Evolutionary conservation across 768 basidiomycete species (phyloP).

Genomic region (Glaciozyma martinii): DNA sequence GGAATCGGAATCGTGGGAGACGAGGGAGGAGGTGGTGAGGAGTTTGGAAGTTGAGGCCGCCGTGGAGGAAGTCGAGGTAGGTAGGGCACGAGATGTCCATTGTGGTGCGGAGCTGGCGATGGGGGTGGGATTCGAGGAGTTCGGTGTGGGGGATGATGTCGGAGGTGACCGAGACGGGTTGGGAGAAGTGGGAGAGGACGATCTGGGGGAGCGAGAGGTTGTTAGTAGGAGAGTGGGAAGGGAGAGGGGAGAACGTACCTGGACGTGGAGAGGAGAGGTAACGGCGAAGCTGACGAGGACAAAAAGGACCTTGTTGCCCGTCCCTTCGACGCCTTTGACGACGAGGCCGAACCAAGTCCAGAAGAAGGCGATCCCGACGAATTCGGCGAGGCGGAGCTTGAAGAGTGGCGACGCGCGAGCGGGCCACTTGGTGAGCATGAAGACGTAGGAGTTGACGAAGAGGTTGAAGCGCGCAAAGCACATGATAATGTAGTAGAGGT

Average conservation of each 20-base stretch:
- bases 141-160: slow-evolving; percentile 53
- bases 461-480: slow-evolving; percentile 90
- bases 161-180: slow-evolving; percentile 27
- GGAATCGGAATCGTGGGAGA: slow-evolving; percentile 84
- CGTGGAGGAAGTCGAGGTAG: slow-evolving; percentile 79
- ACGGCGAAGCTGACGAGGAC: slow-evolving; percentile 73
- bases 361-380: slow-evolving; percentile 67
- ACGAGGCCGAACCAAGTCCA: slow-evolving; percentile 77
- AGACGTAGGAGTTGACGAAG: slow-evolving; percentile 74
- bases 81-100: slow-evolving; percentile 85
- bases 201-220: slow-evolving; percentile 46
- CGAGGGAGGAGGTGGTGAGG: slow-evolving; percentile 88
- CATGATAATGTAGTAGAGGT: slow-evolving; percentile 84
- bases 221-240: slow-evolving; percentile 39
- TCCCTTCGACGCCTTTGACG: slow-evolving; percentile 60
- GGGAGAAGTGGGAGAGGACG: slow-evolving; percentile 89
- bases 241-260: slow-evolving; percentile 50
- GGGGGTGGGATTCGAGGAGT: slow-evolving; percentile 89
- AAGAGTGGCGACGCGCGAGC: slow-evolving; percentile 54
- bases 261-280: slow-evolving; percentile 86
- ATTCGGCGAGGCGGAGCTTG: slow-evolving; percentile 58
- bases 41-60: slow-evolving; percentile 91
- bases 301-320: slow-evolving; percentile 62
- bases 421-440: slow-evolving; percentile 49
- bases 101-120: slow-evolving; percentile 94